Conservation (phyloP, 2,329 filamentous ascomycete genomes). For the Trichophyton rubrum region DNA sequence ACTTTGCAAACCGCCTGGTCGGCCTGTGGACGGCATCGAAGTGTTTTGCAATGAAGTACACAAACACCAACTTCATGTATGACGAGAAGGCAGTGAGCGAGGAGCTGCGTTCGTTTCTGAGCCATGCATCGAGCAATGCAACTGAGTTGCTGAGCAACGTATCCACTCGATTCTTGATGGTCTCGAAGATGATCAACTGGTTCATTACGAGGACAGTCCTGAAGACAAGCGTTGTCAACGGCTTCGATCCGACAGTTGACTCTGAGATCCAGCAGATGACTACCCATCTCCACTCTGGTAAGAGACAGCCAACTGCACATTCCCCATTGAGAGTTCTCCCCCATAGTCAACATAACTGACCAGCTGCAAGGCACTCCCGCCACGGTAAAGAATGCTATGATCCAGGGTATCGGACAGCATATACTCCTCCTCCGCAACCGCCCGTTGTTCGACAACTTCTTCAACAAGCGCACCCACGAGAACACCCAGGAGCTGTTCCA, state of each 20-base stretch:
- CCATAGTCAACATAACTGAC: neutral
- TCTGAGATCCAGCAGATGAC: slow-evolving; percentile 16
- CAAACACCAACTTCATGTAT: neutral
- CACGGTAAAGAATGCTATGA: slow-evolving; percentile 15
- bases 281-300: slow-evolving; percentile 15
- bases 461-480: slow-evolving; percentile 13
- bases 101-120: slow-evolving; percentile 16
- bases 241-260: slow-evolving; percentile 17
- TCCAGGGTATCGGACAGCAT: slow-evolving; percentile 15
- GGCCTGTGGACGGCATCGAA: slow-evolving; percentile 13
- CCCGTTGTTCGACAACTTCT: slow-evolving; percentile 18
- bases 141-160: slow-evolving; percentile 16
- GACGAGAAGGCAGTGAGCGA: slow-evolving; percentile 7
- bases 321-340: neutral
- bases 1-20: slow-evolving; percentile 4
- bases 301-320: neutral
- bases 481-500: slow-evolving; percentile 16
- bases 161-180: slow-evolving; percentile 15
- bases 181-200: slow-evolving; percentile 22
- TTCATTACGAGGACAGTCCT: slow-evolving; percentile 18
- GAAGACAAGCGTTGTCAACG: slow-evolving; percentile 17
- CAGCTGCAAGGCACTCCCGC: slow-evolving; percentile 15
- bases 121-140: slow-evolving; percentile 10
- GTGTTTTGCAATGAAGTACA: slow-evolving; percentile 7
- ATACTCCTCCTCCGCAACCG: slow-evolving; percentile 14